These are phyloP conservation scores for Auricularia sp. DNA, from an alignment of 768 basidiomycete species.

Conservation along the genomic window DNA sequence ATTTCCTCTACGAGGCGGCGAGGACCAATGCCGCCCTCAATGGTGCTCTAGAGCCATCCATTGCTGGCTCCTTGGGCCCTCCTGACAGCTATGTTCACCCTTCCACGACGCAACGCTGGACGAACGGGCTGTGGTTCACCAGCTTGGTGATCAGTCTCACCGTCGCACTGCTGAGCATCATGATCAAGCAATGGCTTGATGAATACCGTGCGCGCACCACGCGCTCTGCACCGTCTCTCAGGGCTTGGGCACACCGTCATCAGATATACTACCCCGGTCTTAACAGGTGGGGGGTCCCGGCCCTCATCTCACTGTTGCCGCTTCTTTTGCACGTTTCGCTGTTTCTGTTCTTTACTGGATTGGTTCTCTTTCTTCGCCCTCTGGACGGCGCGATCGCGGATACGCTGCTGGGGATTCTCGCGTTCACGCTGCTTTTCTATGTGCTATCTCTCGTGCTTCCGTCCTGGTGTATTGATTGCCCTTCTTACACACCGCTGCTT, in stretches of 20 bases:
- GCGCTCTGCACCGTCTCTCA: neutral
- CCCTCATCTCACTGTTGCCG: conserved; percentile 1
- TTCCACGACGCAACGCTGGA: neutral
- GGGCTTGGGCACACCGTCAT: neutral
- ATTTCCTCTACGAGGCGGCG: neutral
- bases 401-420: neutral
- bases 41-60: neutral
- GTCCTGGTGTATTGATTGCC: neutral
- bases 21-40: neutral
- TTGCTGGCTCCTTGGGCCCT: neutral
- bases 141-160: neutral
- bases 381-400: neutral
- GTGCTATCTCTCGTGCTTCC: neutral
- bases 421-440: neutral
- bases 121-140: neutral
- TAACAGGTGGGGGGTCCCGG: neutral
- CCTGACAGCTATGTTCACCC: neutral
- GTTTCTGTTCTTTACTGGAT: conserved; percentile 2
- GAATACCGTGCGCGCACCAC: neutral
- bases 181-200: neutral
- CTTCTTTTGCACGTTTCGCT: conserved; percentile 1
- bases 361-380: conserved; percentile 1
- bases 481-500: neutral
- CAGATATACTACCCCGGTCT: neutral
- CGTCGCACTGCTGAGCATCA: neutral